Percentiles rank a stretch among this genome's conserved stretches.
phyloP scores from a whole-genome alignment of 345 rosid species.

The Syzygium grande region DNA sequence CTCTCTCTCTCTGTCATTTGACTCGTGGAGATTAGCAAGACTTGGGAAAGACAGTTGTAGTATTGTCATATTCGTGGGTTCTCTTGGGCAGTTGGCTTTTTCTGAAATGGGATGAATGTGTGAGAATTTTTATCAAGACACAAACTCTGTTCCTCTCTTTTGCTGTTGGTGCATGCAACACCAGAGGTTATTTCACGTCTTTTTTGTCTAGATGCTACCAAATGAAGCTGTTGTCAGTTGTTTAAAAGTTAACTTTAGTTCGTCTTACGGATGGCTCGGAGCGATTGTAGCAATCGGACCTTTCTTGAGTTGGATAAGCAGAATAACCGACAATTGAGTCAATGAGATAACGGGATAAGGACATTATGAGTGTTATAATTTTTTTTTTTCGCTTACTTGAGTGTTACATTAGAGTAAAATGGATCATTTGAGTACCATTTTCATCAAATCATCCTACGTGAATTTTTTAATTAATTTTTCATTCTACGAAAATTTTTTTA shows the following conservation, averaged over 20 bases:
- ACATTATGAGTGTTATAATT: too few relatives aligned
- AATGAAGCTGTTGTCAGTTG: not conserved
- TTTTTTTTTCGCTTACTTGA: too few relatives aligned
- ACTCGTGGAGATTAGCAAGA: not conserved
- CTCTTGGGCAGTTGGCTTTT: not conserved
- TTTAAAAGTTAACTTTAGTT: not conserved
- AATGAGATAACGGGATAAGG: not conserved
- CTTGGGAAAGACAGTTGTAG: not conserved
- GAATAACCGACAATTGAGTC: not conserved
- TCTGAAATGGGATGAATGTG: not conserved
- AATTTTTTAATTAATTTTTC: too few relatives aligned
- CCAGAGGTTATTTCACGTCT: not conserved
- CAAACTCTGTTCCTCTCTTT: not conserved
- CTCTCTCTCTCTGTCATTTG: not conserved
- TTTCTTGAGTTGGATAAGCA: not conserved
- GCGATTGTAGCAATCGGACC: not conserved
- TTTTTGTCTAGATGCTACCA: not conserved
- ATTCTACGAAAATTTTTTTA: too few relatives aligned
- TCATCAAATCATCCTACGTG: too few relatives aligned
- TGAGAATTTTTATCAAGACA: not conserved
- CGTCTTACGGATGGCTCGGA: not conserved
- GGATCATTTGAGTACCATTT: too few relatives aligned
- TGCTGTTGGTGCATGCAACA: not conserved
- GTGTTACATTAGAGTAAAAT: too few relatives aligned
- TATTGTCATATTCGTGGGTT: not conserved